Evolutionary conservation across 75 land plant species (phyloP), one percentile per base, ranked within the genome.

Genomic region (Sequoiadendron giganteum): DNA sequence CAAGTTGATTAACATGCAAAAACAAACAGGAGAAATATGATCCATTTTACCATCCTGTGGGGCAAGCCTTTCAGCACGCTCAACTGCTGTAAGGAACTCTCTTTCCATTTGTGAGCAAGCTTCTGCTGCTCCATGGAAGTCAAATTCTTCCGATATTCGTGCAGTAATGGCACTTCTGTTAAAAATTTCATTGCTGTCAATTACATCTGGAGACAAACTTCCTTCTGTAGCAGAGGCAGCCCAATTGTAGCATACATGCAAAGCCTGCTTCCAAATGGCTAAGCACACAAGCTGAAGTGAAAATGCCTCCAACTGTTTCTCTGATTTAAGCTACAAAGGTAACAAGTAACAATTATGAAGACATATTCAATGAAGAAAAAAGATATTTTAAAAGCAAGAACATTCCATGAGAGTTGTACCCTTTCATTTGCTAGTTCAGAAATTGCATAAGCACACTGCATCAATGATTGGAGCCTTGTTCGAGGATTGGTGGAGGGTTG

Each of bases 231-330:
- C 93, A 55, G 93, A 90, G 18, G 92, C 93, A 81, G 97, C 99
- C 90, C 92, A 93, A 13, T 93, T 86, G 89, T 95, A 94, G 90
- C 95, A 95, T 18, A 97, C 93, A 87, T 95, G 91, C 88, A 98
- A 83, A 42, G 99, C 99, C 87, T 97, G 95, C 92, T 95, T 98
- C 99, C 99, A 98, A 45, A 97, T 92, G 18, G 97, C 99, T 82
- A 97, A 92, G 86, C 96, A 89, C 10, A 98, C 95, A 61, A 98
- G 93, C 91, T 97, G 97, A 76, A 96, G 89, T 77, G 99, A 95
- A 85, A 98, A 95, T 45, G 99, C 97, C 89, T 97, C 97, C 47
- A 95, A 86, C 16, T 86, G 88, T 80, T 83, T 96, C 16, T 92
- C 93, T 36, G 87, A 65, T 39, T 84, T 92, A 85, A 93, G 87